Base-by-base conservation (phyloP, 2,329 filamentous ascomycete genomes). In the Trichoderma atrobrunneum region DNA sequence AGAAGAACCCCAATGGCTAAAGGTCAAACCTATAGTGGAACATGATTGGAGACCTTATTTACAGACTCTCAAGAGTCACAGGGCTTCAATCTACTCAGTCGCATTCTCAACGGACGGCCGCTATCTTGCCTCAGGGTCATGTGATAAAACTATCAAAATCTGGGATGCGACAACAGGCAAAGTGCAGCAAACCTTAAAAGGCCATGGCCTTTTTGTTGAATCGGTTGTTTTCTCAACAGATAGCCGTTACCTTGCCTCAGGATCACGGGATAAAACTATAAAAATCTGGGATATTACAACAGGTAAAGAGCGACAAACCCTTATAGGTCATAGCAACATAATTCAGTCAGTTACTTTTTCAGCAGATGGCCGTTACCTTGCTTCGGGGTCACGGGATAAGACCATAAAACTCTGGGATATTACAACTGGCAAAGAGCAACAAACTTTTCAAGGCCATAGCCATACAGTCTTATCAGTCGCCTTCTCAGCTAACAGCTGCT, bases 41-140 rank as follows among this genome's bases (percentile, higher is more conserved):
- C 3, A 39, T 39, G 1, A 18, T 0, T 39, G 16, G 36, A 3
- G 36, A 7, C 36, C 36, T 18, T 0, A 39, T 18, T 39, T 39
- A 11, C 43, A 48, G 2, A 48, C 43, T 0, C 43, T 48, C 1
- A 48, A n/a, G 0, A 7, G 16, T 7, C 39, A n/a, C n/a, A 3
- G 2, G 3, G 7, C 0, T 43, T 0, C 1, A 4, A n/a, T 43
- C 7, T 0, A 3, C 2, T 43, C 39, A 48, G 39, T 48, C 2
- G 7, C 39, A 0, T 48, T 48, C 4, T 48, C 39, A 11, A 1
- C 18, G 11, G 39, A 48, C n/a, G 8, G 39, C 8, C 39, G 18
- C 0, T 48, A 48, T 8, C 18, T 48, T n/a, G 18, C 39, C 0
- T 48, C 39, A 5, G 39, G 18, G 3, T 48, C 39, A n/a, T 0